Conservation (phyloP, 2,329 filamentous ascomycete genomes). For the Drechmeria coniospora region DNA sequence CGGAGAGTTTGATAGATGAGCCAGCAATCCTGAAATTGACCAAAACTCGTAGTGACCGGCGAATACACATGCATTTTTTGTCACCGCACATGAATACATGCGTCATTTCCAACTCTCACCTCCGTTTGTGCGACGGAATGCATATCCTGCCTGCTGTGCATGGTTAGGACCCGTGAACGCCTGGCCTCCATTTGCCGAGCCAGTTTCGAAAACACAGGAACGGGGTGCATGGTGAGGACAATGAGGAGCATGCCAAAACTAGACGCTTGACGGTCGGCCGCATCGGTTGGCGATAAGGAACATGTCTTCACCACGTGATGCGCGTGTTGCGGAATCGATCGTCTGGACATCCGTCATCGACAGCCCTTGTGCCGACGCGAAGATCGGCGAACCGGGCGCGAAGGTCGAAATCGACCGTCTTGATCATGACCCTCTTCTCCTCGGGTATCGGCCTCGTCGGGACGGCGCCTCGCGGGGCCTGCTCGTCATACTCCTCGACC, state of each 20-base stretch:
- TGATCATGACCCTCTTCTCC: slow-evolving; percentile 39
- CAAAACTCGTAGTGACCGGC: no score
- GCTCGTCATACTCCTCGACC: slow-evolving; percentile 32
- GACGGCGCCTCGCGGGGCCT: neutral
- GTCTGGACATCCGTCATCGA: slow-evolving; percentile 31
- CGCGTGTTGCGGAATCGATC: slow-evolving; percentile 28
- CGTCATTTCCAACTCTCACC: no score
- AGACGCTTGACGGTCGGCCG: neutral
- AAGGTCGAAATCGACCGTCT: slow-evolving; percentile 40
- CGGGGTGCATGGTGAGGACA: no score
- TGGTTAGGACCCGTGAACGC: no score
- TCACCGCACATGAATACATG: no score
- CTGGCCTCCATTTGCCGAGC: neutral
- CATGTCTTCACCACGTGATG: slow-evolving; percentile 28
- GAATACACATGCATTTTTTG: no score
- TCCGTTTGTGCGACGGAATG: no score
- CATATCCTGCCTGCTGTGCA: no score
- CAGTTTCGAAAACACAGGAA: neutral
- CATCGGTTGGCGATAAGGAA: neutral
- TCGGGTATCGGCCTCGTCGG: slow-evolving; percentile 26
- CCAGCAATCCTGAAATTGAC: neutral
- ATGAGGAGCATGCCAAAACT: neutral
- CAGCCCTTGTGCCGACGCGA: slow-evolving; percentile 36
- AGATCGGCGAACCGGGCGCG: slow-evolving; percentile 32
- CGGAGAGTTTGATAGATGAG: no score